These are phyloP conservation scores for Gymnopilus junonius DNA, from an alignment of 768 basidiomycete genomes.

Conservation along the genomic window DNA sequence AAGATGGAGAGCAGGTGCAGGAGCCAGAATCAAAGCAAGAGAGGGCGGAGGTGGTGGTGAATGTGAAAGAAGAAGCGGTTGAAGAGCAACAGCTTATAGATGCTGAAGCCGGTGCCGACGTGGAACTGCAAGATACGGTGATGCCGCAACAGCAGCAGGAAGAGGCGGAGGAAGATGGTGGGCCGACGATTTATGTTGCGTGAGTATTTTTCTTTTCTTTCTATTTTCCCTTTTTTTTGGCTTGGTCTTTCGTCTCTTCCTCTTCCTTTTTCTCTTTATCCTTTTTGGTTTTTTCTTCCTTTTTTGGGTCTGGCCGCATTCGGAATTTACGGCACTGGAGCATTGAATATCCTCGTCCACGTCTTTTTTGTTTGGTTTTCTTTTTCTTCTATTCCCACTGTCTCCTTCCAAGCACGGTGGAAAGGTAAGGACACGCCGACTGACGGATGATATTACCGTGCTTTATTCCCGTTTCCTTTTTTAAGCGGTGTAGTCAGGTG, in stretches of 20 bases:
- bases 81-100: not conserved
- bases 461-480: too few species aligned
- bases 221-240: slow-evolving; percentile 1
- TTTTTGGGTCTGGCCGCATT: too few species aligned
- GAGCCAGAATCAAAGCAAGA: too few species aligned
- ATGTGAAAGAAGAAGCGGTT: not conserved
- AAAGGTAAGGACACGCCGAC: too few species aligned
- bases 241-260: not conserved
- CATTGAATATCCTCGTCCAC: not conserved
- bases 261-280: too few species aligned
- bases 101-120: not conserved
- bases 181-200: slow-evolving; percentile 79
- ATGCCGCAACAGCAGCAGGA: not conserved
- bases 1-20: slow-evolving; percentile 15
- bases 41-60: too few species aligned
- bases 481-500: too few species aligned
- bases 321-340: too few species aligned
- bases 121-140: not conserved
- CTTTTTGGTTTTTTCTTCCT: not conserved
- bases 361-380: not conserved
- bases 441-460: too few species aligned
- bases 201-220: slow-evolving; percentile 46
- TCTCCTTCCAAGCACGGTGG: too few species aligned
- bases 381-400: too few species aligned
- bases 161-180: slow-evolving; percentile 14